Percentiles rank a stretch among this genome's conserved stretches.
phyloP scores from a whole-genome alignment of 1,284 basidiomycete genomes.

The Leccinum proximum region DNA sequence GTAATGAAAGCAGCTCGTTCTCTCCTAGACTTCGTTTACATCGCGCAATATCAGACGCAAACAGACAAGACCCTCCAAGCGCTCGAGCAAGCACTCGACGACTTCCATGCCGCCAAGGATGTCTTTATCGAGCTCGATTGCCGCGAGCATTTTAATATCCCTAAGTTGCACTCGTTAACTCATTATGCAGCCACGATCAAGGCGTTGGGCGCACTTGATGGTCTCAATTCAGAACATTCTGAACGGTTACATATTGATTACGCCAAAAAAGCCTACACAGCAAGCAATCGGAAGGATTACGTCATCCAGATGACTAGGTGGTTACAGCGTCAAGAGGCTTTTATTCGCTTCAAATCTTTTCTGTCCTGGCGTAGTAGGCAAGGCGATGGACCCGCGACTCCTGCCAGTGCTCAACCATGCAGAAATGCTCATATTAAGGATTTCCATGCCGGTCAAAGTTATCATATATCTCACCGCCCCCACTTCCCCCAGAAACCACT shows the following conservation, averaged over 20 bases:
- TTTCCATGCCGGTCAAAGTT: neutral
- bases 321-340: slow-evolving; percentile 9
- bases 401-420: neutral
- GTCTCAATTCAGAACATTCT: slow-evolving; percentile 15
- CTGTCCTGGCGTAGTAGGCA: slow-evolving; percentile 2
- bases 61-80: neutral
- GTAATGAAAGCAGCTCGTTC: fast-evolving
- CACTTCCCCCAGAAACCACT: too few species aligned
- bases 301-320: slow-evolving; percentile 8
- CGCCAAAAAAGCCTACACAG: slow-evolving; percentile 16
- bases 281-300: slow-evolving; percentile 14
- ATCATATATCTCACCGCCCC: neutral
- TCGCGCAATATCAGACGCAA: neutral
- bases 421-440: too few species aligned
- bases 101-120: neutral
- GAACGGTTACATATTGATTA: slow-evolving; percentile 20
- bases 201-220: slow-evolving; percentile 6
- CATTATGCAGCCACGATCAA: slow-evolving; percentile 15
- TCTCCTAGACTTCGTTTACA: slow-evolving; percentile 1
- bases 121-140: neutral
- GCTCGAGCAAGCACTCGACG: neutral
- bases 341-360: slow-evolving; percentile 1
- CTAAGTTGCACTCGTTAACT: neutral
- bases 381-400: neutral
- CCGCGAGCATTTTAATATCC: slow-evolving; percentile 11